Evolutionary conservation across 2,329 filamentous ascomycete species (phyloP).

Genomic region (Zymoseptoria tritici): DNA sequence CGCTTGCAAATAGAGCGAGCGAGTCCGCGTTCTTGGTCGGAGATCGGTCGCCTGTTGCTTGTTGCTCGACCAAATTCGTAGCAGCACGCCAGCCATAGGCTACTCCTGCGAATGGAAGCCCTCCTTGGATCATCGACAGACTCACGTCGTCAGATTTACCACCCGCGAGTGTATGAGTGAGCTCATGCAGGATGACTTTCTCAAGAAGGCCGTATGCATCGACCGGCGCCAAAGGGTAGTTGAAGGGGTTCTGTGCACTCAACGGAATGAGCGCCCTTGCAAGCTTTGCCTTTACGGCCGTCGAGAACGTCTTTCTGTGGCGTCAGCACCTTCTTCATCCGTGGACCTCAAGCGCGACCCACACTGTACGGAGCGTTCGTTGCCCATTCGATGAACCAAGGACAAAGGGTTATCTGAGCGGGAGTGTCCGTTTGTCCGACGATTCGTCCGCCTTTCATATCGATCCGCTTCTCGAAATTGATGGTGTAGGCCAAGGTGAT

Average conservation of each 20-base stretch:
- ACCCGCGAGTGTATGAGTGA: neutral
- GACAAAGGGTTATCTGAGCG: neutral
- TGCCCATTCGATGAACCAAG: neutral
- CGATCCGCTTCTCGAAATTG: too few relatives aligned
- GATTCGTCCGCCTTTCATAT: too few relatives aligned
- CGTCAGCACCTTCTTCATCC: neutral
- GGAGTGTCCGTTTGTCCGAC: neutral
- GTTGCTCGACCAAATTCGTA: neutral
- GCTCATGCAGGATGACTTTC: neutral
- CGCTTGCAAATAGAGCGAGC: neutral
- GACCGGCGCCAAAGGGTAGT: neutral
- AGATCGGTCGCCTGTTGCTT: neutral
- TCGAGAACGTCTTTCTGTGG: neutral
- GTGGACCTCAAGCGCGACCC: too few relatives aligned
- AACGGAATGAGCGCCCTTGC: neutral
- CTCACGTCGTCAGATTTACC: neutral
- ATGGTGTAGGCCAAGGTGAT: too few relatives aligned
- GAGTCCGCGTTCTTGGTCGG: neutral
- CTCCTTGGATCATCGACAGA: neutral
- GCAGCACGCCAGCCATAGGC: neutral
- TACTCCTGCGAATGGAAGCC: neutral
- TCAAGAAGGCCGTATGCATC: neutral
- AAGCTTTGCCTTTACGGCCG: neutral
- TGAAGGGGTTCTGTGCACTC: neutral
- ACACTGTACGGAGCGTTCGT: neutral